Base-by-base conservation (phyloP, 768 basidiomycete genomes). In the Kwoniella dejecticola region DNA sequence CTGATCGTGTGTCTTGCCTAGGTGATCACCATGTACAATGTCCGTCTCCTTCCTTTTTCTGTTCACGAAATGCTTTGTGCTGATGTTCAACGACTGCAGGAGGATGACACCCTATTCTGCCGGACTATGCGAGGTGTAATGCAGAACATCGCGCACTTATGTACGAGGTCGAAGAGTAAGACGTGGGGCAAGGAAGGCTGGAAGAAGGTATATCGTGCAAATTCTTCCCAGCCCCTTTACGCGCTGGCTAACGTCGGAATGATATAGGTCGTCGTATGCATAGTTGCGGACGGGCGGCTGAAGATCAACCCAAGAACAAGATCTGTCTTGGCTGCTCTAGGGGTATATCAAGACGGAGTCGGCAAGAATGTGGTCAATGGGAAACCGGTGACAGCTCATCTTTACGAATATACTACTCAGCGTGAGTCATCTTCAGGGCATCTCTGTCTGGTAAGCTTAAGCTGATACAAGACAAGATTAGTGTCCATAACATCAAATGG, bases 131-230 rank as follows among this genome's bases (percentile, higher is more conserved):
- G 95, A 72, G 94, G 94, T 52, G 89, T 97, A 5, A 91, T 96
- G 79, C 91, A 90, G 83, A 97, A 97, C 69, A 83, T 97, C 44
- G 88, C 87, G 4, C 90, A 95, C 78, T 78, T 97, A 62, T 91
- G 90, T 74, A 89, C 87, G 67, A 83, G 94, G 21, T 88, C 89
- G 45, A 82, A 90, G 48, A 89, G 87, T 69, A 93, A 90, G 83
- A 96, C 90, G 3, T 98, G 95, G 95, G 94, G 93, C 0, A 89
- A 89, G 76, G 93, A 96, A 0, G 92, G 92, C 1, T 98, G 95
- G 95, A 94, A 97, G 83, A 97, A 96, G 83, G 80, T 79, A n/a
- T n/a, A n/a, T 31, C 42, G 67, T 57, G 24, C 31, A 21, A 4
- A 4, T 13, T 42, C 4, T 23, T 19, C 17, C 29, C 33, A 7